phyloP scores from a whole-genome alignment of 371 early-diverging fungal genomes.

The Blastocladiella emersonii region DNA sequence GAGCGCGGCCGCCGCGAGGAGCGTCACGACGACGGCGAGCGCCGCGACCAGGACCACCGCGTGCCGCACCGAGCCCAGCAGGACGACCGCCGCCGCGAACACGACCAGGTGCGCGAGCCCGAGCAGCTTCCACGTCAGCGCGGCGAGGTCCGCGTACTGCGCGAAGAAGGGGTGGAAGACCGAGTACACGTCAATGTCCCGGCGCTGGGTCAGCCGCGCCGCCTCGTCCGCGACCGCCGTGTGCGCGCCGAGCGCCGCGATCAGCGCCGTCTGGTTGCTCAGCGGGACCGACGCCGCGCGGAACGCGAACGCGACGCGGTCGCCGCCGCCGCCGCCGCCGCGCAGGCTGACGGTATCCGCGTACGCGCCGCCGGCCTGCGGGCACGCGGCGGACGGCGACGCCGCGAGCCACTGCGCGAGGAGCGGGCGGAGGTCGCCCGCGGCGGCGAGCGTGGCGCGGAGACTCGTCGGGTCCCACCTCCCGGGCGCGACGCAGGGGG shows the following conservation, averaged over 20 bases:
- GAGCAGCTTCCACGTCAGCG: constrained; percentile 39
- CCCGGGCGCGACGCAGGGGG: constrained; percentile 26
- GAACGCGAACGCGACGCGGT: constrained; percentile 41
- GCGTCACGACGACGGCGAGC: constrained; percentile 27
- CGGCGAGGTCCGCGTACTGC: constrained; percentile 48
- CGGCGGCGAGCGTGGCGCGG: constrained; percentile 10
- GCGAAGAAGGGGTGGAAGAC: constrained; percentile 65
- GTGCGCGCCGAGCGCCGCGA: constrained; percentile 45
- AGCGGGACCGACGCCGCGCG: constrained; percentile 53
- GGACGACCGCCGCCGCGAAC: constrained; percentile 36
- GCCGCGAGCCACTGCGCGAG: constrained; percentile 40
- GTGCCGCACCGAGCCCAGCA: constrained; percentile 40
- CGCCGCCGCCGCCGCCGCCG: no score
- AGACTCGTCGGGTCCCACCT: constrained; percentile 25
- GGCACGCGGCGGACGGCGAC: constrained; percentile 43
- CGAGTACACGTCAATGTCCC: constrained; percentile 53
- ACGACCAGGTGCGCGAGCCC: constrained; percentile 40
- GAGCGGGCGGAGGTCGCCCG: constrained; percentile 6
- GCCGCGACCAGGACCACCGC: constrained; percentile 48
- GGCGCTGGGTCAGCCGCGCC: constrained; percentile 24
- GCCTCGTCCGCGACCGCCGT: constrained; percentile 45
- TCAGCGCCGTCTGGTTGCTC: constrained; percentile 47
- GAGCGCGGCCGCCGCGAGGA: not conserved
- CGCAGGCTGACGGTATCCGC: constrained; percentile 48
- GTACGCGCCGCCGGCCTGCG: constrained; percentile 54